Base-by-base conservation (phyloP, 257 asterid species). In the Lycium barbarum region DNA sequence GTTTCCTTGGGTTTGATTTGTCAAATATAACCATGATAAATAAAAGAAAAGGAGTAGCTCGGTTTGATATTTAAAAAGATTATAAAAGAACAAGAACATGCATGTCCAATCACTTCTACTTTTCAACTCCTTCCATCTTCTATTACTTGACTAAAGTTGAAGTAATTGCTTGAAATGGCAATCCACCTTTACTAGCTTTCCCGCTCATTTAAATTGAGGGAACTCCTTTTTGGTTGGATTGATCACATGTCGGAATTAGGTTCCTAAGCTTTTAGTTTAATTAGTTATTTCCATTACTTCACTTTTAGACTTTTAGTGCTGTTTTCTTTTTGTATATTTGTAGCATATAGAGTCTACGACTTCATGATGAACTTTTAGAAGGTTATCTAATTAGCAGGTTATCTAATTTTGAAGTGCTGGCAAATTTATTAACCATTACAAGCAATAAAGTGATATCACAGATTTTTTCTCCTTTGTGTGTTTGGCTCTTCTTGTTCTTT, bases 311-410 rank as follows among this genome's bases (percentile, higher is more conserved):
- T 5, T 73, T n/a, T 17, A n/a, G n/a, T n/a, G n/a, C 10, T 45
- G 26, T 65, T 22, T 63, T 0, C 1, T 63, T 33, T 72, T 73
- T 73, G 20, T 20, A 55, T 14, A 18, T 72, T n/a, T 45, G 58
- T 72, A n/a, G n/a, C 35, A 45, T 43, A 18, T 4, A 20, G 20
- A 35, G 45, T 13, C 81, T 74, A 74, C 9, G 11, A 76, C 45
- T 51, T 51, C 63, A 76, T 76, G 47, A 76, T 76, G 11, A 47
- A 20, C 12, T 73, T 72, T 10, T 72, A 72, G 61, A 73, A 73
- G 80, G 6, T 0, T 11, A 73, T 73, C 80, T 45, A 47, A 47
- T 73, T n/a, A n/a, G n/a, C n/a, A n/a, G n/a, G n/a, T n/a, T n/a
- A n/a, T n/a, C n/a, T n/a, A n/a, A n/a, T n/a, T 71, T 71, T 36